phyloP scores from a whole-genome alignment of 441 rosid genomes.

The Adansonia madagascariensis region DNA sequence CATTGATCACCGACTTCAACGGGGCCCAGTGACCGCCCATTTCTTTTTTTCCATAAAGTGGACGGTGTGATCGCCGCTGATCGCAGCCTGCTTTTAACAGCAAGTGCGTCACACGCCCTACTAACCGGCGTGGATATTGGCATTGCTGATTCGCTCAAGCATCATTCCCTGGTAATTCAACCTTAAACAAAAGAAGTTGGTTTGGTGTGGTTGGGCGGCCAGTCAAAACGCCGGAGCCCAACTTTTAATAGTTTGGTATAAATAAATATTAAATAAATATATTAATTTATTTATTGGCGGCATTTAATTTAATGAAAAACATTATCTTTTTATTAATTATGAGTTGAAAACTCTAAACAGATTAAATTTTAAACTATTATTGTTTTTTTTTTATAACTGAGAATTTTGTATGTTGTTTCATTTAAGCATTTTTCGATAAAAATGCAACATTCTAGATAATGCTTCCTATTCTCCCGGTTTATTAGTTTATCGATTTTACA shows the following conservation, averaged over 20 bases:
- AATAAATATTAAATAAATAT: no score
- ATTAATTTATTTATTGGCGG: not conserved
- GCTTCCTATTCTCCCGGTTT: no score
- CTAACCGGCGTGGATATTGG: not conserved
- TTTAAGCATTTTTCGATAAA: not conserved
- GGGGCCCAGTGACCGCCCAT: constrained; percentile 47
- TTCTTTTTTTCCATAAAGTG: constrained; percentile 24
- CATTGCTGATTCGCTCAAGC: not conserved
- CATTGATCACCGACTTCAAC: constrained; percentile 34
- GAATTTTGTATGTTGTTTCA: not conserved
- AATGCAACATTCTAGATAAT: not conserved
- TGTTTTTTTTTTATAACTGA: no score
- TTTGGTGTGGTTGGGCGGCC: not conserved
- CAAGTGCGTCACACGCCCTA: not conserved
- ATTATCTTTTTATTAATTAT: no score
- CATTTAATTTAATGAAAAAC: not conserved
- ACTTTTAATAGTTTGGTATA: not conserved
- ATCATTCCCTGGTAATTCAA: not conserved
- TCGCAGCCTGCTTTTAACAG: constrained; percentile 3
- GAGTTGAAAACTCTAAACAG: not conserved
- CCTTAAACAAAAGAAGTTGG: not conserved
- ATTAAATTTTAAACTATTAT: no score
- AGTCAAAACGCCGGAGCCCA: not conserved
- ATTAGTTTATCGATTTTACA: no score
- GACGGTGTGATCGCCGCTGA: constrained; percentile 39